Percentiles rank a stretch among this genome's conserved stretches.
Evolutionary conservation across 306 rosid genomes (phyloP).

Genomic region (Ormosia emarginata): DNA sequence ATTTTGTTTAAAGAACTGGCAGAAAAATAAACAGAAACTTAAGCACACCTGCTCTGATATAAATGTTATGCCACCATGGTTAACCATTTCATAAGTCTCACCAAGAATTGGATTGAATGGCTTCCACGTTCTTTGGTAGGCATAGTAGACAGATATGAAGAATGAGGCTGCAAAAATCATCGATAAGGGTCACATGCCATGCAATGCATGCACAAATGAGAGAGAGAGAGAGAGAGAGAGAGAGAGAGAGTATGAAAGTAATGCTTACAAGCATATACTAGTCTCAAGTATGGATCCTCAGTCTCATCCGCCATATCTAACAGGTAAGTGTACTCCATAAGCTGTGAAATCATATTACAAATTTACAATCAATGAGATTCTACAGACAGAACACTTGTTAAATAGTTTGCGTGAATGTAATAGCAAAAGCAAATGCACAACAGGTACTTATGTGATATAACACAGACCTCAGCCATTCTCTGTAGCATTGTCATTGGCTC

Average conservation of each 20-base stretch:
- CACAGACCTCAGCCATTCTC: slow-evolving; percentile 90
- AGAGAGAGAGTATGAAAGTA: neutral
- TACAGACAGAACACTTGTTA: slow-evolving; percentile 11
- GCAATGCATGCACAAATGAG: neutral
- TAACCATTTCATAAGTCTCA: slow-evolving; percentile 91
- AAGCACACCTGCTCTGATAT: slow-evolving; percentile 81
- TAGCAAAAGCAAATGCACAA: neutral
- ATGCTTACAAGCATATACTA: slow-evolving; percentile 82
- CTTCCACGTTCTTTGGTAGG: slow-evolving; percentile 92
- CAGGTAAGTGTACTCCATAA: slow-evolving; percentile 91
- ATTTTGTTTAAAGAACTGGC: slow-evolving; percentile 8
- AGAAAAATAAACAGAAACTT: neutral
- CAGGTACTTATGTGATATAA: neutral
- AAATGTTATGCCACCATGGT: slow-evolving; percentile 75
- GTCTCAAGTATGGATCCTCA: slow-evolving; percentile 86
- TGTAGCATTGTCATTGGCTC: slow-evolving; percentile 98
- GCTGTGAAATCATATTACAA: slow-evolving; percentile 40
- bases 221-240: neutral
- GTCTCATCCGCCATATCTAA: slow-evolving; percentile 84
- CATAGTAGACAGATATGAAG: slow-evolving; percentile 89
- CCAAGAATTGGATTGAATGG: slow-evolving; percentile 99
- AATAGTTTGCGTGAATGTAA: neutral
- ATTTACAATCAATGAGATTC: neutral
- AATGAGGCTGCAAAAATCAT: slow-evolving; percentile 74
- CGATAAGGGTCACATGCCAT: slow-evolving; percentile 1